Evolutionary conservation across 2,329 filamentous ascomycete genomes (phyloP), one percentile per base, ranked within the genome.

Genomic region (Arthrobotrys conoides): DNA sequence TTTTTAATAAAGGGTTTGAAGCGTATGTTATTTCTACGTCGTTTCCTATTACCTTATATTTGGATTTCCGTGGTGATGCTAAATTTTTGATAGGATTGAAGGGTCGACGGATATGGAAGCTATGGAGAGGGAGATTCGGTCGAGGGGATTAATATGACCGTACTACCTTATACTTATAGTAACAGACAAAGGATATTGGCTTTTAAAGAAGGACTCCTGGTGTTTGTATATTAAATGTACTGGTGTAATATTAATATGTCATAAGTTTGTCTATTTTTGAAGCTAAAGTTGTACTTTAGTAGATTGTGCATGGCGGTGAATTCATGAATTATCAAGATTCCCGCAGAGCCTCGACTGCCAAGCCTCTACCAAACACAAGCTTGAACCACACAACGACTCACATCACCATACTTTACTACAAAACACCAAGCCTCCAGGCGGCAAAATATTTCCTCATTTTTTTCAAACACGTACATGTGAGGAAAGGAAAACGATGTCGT

Each of bases 1-100:
- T 83, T 10, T 83, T 83, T 70, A 83, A 83, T 38, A 63, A 83
- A 51, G 81, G 81, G 68, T 76, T 82, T 27, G 81, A 83, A 81
- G 82, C 82, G 82, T 82, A 80, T 30, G 65, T 24, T 51, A n/a
- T n/a, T n/a, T n/a, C n/a, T n/a, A n/a, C n/a, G n/a, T n/a, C n/a
- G n/a, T n/a, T n/a, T n/a, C n/a, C n/a, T n/a, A n/a, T 24, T 49
- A 12, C 14, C 14, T 57, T 51, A 30, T 57, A 57, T 61, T 1
- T 10, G 27, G 1, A 20, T 5, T 8, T 8, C 27, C 27, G 3
- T 30, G 3, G 33, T 36, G 33, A 64, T 24, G 10, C 53, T 49
- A 55, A 69, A 46, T 24, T 59, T 70, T 10, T 76, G 36, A 41
- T 53, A 82, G 81, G 9, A 83, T 83, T 38, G 81, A 83, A 72